A percentile compares a stretch with the other conserved stretches of the same genome.
phyloP scores from a whole-genome alignment of 345 rosid genomes.

The Cardamine resedifolia region DNA sequence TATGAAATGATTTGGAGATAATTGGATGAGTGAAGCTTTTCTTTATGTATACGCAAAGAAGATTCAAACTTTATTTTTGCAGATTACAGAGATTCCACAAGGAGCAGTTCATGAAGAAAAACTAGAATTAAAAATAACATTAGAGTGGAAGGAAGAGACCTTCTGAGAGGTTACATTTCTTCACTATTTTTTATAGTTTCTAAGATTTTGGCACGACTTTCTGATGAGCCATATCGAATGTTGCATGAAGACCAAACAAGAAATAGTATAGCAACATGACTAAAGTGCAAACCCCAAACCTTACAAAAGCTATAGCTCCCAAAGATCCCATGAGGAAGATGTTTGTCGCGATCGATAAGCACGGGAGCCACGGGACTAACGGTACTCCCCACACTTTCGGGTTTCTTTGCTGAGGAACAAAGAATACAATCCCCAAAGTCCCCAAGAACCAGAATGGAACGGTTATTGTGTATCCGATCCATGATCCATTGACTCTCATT shows the following conservation, averaged over 20 bases:
- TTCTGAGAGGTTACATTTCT: background rate
- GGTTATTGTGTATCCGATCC: constrained; percentile 50
- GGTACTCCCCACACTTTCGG: constrained; percentile 73
- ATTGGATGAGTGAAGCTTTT: background rate
- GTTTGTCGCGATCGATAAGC: constrained; percentile 50
- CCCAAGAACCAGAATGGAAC: constrained; percentile 56
- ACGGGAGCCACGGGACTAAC: constrained; percentile 69
- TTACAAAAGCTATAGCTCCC: constrained; percentile 44
- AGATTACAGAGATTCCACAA: background rate
- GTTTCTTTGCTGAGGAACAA: constrained; percentile 47
- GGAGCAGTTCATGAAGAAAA: background rate
- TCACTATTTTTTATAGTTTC: background rate
- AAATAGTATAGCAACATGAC: constrained; percentile 32
- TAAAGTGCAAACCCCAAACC: constrained; percentile 45
- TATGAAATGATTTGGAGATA: background rate
- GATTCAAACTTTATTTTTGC: background rate
- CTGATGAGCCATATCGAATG: constrained; percentile 38
- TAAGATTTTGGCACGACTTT: constrained; percentile 18
- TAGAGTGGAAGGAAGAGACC: constrained; percentile 6
- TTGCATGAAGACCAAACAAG: constrained; percentile 37
- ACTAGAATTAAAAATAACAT: background rate
- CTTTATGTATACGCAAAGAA: background rate
- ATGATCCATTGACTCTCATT: constrained; percentile 31
- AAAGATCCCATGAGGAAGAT: constrained; percentile 61
- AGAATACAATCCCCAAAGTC: constrained; percentile 43